Percentiles rank a stretch among this genome's conserved stretches.
phyloP scores from a whole-genome alignment of 805 yeast species.

The Starmerella cellae region DNA sequence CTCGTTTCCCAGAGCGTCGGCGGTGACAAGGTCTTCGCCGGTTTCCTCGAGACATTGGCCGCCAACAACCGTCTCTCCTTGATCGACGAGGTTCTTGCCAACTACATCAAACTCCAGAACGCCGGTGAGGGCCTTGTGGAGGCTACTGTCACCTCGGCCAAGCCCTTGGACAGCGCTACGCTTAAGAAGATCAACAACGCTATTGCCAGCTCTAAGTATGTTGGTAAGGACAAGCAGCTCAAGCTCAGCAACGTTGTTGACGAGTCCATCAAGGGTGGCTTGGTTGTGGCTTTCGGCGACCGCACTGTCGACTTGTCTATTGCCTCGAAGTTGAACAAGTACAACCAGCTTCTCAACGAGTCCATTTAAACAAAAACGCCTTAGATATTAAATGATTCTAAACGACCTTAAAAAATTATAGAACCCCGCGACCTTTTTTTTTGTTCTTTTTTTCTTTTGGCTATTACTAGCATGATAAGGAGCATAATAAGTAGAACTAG shows the following conservation, averaged over 20 bases:
- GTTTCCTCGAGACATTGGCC: slow-evolving; percentile 73
- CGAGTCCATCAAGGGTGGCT: slow-evolving; percentile 90
- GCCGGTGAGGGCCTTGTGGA: slow-evolving; percentile 87
- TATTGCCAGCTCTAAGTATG: slow-evolving; percentile 61
- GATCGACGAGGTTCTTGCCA: slow-evolving; percentile 49
- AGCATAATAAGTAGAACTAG: too few relatives aligned
- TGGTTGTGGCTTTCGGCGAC: slow-evolving; percentile 91
- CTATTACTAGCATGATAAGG: too few relatives aligned
- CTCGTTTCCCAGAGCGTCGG: slow-evolving; percentile 37
- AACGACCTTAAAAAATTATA: too few relatives aligned
- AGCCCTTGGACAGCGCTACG: slow-evolving; percentile 65
- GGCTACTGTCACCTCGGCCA: slow-evolving; percentile 82
- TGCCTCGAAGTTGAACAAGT: slow-evolving; percentile 68
- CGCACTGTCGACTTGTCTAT: slow-evolving; percentile 90
- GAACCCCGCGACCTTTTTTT: too few relatives aligned
- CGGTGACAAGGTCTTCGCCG: slow-evolving; percentile 59
- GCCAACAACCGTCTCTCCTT: slow-evolving; percentile 85
- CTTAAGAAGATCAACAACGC: slow-evolving; percentile 68
- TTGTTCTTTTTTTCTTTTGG: too few relatives aligned
- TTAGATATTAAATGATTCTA: not conserved
- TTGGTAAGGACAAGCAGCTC: slow-evolving; percentile 76
- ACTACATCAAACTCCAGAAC: slow-evolving; percentile 66
- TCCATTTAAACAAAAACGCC: slow-evolving; percentile 46
- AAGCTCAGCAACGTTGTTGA: slow-evolving; percentile 70
- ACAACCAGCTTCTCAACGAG: slow-evolving; percentile 80